phyloP scores from a whole-genome alignment of 371 early-diverging fungal species.

The Zychaea mexicana region DNA sequence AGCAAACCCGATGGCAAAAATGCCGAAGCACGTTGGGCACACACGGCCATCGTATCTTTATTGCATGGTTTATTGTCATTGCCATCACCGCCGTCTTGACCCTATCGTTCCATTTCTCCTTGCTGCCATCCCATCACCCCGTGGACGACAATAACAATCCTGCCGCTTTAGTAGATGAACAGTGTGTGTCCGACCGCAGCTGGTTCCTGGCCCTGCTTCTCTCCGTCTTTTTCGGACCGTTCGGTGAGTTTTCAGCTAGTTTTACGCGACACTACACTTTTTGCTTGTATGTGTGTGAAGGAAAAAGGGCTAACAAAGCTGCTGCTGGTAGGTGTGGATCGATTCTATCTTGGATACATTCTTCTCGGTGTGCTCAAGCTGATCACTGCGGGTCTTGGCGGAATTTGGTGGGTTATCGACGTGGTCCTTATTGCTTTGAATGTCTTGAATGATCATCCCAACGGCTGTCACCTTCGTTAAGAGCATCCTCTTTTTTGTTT shows the following conservation, averaged over 20 bases:
- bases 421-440: constrained; percentile 46
- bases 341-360: constrained; percentile 66
- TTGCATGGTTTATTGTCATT: constrained; percentile 38
- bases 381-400: constrained; percentile 51
- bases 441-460: constrained; percentile 46
- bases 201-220: constrained; percentile 49
- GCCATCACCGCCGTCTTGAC: constrained; percentile 37
- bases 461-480: constrained; percentile 42
- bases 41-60: constrained; percentile 42
- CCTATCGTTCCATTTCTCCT: constrained; percentile 35
- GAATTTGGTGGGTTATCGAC: constrained; percentile 54
- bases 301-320: background rate
- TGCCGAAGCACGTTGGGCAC: constrained; percentile 28
- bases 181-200: constrained; percentile 51
- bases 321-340: constrained; percentile 46
- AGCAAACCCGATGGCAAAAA: constrained; percentile 32
- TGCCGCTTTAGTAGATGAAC: constrained; percentile 12
- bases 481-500: no score
- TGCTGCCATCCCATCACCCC: constrained; percentile 16
- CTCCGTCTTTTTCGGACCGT: constrained; percentile 51
- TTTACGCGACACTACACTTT: background rate
- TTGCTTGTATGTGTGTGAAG: background rate
- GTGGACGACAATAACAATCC: constrained; percentile 10
- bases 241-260: constrained; percentile 33
- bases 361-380: constrained; percentile 50